phyloP scores from a whole-genome alignment of 768 basidiomycete genomes.

The Leucosporidium creatinivorum region DNA sequence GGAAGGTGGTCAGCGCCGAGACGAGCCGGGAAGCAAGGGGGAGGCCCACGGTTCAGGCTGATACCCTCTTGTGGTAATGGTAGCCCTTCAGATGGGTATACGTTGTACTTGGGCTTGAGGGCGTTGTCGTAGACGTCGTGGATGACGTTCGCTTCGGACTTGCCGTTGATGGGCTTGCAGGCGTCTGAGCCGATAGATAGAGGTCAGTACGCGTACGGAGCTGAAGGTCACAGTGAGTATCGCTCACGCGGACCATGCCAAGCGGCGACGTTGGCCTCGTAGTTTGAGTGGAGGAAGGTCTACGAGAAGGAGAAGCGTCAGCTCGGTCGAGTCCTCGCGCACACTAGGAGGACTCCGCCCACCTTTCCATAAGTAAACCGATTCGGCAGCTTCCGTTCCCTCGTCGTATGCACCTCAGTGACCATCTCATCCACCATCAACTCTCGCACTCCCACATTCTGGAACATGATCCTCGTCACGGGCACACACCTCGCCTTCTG shows the following conservation, averaged over 20 bases:
- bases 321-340: too few relatives aligned
- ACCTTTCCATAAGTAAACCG: too few relatives aligned
- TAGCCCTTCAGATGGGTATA: conserved; percentile 15
- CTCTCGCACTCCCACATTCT: conserved; percentile 19
- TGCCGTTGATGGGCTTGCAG: conserved; percentile 8
- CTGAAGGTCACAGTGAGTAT: not conserved
- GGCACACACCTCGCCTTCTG: conserved; percentile 17
- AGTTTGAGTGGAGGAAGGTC: conserved; percentile 24
- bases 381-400: conserved; percentile 1
- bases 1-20: not conserved
- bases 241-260: conserved; percentile 29
- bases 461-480: conserved; percentile 18
- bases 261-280: not conserved
- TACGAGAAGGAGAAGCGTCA: not conserved
- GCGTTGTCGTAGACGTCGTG: conserved; percentile 6
- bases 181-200: conserved; percentile 5
- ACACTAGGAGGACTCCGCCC: too few relatives aligned
- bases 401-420: conserved; percentile 12
- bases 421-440: conserved; percentile 1
- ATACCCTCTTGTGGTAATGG: conserved; percentile 22
- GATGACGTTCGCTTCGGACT: conserved; percentile 4
- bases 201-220: too few relatives aligned
- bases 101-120: not conserved
- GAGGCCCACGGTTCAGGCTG: conserved; percentile 12
- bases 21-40: not conserved